Conservation (phyloP, 345 rosid species). For the Kandelia obovata region DNA sequence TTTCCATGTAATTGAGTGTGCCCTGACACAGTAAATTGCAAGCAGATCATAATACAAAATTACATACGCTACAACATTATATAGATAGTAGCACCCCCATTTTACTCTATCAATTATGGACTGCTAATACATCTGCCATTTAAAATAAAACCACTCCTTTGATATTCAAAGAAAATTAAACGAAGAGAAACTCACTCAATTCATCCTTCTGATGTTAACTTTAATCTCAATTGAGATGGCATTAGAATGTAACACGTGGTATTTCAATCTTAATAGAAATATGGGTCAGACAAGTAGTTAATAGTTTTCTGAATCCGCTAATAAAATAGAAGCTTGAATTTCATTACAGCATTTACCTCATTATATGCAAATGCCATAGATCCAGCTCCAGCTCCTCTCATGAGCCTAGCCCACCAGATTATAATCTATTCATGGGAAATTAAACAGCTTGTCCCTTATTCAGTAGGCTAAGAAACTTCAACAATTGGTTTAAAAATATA, state of each 20-base stretch:
- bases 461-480: not conserved
- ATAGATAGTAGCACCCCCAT: no score
- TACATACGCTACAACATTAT: no score
- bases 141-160: no score
- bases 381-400: slow-evolving; percentile 65
- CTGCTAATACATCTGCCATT: no score
- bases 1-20: slow-evolving; percentile 60
- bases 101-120: no score
- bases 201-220: no score
- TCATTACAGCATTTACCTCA: slow-evolving; percentile 40
- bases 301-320: not conserved
- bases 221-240: no score
- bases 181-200: no score
- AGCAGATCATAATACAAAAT: not conserved
- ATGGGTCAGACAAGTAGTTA: no score
- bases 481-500: not conserved
- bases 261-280: no score
- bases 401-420: slow-evolving; percentile 95
- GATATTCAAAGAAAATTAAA: no score
- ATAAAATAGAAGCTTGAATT: not conserved
- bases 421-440: slow-evolving; percentile 41
- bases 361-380: slow-evolving; percentile 84
- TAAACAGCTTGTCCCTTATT: slow-evolving; percentile 3
- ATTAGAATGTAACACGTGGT: no score
- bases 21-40: slow-evolving; percentile 73